A percentile compares a stretch with the other conserved stretches of the same genome.
Conservation (phyloP, 768 basidiomycete species). For the Auricularia cornea region DNA sequence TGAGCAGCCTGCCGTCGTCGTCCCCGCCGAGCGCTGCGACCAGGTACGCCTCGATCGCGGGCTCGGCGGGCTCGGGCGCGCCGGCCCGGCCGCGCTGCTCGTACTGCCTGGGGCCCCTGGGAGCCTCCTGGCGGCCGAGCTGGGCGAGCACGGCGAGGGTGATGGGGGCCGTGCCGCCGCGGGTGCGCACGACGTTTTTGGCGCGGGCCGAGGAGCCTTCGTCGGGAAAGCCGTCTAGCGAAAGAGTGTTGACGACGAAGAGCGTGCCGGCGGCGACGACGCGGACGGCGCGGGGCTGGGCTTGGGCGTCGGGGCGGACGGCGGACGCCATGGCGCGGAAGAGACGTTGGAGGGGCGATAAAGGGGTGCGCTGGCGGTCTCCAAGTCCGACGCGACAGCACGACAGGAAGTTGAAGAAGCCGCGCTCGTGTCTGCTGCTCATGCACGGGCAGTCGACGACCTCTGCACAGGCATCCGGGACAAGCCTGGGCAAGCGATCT, state of each 20-base stretch:
- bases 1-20: constrained; percentile 55
- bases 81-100: neutral
- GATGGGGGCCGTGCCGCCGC: constrained; percentile 68
- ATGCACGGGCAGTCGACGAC: no score
- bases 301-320: neutral
- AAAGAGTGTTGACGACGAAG: constrained; percentile 67
- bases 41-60: constrained; percentile 54
- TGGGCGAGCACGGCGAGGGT: constrained; percentile 66
- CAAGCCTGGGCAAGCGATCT: no score
- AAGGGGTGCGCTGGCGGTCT: no score
- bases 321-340: neutral
- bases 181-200: constrained; percentile 54
- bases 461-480: no score
- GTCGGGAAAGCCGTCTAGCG: constrained; percentile 49
- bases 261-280: constrained; percentile 75
- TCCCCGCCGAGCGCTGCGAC: constrained; percentile 69
- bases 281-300: constrained; percentile 23
- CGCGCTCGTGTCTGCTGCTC: no score
- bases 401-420: no score
- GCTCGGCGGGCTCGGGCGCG: neutral
- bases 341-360: neutral
- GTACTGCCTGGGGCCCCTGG: neutral
- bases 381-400: no score
- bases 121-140: constrained; percentile 18
- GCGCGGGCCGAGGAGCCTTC: constrained; percentile 57